Conservation (phyloP, 2,329 filamentous ascomycete genomes). For the Ophiostoma australiae region DNA sequence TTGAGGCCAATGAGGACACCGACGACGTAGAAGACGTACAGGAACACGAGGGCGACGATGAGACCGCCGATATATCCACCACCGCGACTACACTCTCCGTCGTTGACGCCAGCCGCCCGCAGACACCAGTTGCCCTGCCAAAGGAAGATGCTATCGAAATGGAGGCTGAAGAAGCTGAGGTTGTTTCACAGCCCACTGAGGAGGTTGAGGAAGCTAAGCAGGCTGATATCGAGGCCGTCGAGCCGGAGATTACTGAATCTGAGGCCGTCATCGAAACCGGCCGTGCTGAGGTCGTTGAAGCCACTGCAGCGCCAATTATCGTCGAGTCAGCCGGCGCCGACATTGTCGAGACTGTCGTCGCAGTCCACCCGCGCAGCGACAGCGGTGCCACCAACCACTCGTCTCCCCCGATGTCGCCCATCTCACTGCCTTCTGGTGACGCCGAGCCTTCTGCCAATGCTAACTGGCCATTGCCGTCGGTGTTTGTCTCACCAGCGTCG, state of each 20-base stretch:
- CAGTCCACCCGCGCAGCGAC: background rate
- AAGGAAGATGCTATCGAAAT: background rate
- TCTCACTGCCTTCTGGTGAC: conserved; percentile 9
- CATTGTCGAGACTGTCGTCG: conserved; percentile 5
- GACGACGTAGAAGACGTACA: background rate
- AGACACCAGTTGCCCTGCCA: background rate
- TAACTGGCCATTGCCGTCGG: conserved; percentile 1
- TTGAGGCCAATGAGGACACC: background rate
- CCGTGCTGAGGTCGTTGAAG: background rate
- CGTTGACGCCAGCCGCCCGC: background rate
- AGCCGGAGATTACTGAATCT: background rate
- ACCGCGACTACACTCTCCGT: background rate
- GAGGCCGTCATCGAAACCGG: background rate
- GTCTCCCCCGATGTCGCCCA: background rate
- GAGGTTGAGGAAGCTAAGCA: background rate
- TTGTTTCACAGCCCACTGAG: background rate
- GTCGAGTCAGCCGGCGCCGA: background rate
- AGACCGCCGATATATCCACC: background rate
- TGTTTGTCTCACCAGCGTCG: background rate
- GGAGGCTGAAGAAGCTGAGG: background rate
- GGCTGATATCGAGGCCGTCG: background rate
- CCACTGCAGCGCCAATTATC: background rate
- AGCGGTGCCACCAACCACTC: background rate
- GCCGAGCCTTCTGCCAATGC: conserved; percentile 1
- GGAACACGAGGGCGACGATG: background rate